Evolutionary conservation across 139 green algal species (phyloP).

Genomic region (Ulvella scutata): DNA sequence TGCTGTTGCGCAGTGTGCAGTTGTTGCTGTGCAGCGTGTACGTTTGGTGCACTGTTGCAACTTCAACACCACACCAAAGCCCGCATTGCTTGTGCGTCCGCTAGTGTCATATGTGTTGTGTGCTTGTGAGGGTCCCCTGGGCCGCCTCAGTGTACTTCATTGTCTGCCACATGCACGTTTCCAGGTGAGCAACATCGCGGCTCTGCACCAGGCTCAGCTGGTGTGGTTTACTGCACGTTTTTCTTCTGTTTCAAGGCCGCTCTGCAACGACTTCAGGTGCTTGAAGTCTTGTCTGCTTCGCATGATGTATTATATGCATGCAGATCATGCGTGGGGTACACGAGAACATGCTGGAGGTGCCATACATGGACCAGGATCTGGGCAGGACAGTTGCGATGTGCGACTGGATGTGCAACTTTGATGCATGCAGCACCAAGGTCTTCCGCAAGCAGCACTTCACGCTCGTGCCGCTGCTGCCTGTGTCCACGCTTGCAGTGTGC

Average conservation of each 20-base stretch:
- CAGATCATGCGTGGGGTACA: conserved; percentile 35
- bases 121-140: too few relatives aligned
- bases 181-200: not conserved
- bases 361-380: conserved; percentile 53
- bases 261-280: too few relatives aligned
- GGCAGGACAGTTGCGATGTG: conserved; percentile 23
- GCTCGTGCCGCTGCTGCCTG: conserved; percentile 39
- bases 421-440: conserved; percentile 24
- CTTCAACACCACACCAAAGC: too few relatives aligned
- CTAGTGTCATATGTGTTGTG: too few relatives aligned
- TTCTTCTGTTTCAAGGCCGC: too few relatives aligned
- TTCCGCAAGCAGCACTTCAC: conserved; percentile 23
- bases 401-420: conserved; percentile 30
- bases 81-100: too few relatives aligned
- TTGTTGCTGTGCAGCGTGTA: too few relatives aligned
- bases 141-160: conserved; percentile 15
- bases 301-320: not conserved
- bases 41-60: too few relatives aligned
- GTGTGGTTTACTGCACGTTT: too few relatives aligned
- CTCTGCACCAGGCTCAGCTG: too few relatives aligned
- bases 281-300: too few relatives aligned
- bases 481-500: conserved; percentile 15
- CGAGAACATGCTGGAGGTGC: conserved; percentile 43
- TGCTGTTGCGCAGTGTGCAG: too few relatives aligned
- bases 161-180: not conserved